These are phyloP conservation scores for Fraxinus latifolia DNA, from an alignment of 305 asterid species.

Conservation along the genomic window DNA sequence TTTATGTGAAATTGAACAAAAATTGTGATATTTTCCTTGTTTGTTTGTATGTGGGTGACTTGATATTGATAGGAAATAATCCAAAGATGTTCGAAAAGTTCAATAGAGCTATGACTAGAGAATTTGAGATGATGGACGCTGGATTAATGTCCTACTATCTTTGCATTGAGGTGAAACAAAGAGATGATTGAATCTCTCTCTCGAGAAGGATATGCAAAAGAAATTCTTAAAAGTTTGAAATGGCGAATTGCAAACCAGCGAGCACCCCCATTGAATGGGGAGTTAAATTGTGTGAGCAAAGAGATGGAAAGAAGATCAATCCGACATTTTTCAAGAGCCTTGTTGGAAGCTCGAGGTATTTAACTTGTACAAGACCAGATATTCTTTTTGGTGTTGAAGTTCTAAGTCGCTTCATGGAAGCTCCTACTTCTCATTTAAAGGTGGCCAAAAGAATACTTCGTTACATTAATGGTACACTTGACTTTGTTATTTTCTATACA, in stretches of 20 bases:
- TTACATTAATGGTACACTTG: too few species aligned
- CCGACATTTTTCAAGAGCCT: not conserved
- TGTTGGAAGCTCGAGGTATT: not conserved
- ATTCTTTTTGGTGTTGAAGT: not conserved
- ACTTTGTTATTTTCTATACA: too few species aligned
- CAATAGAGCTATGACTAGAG: not conserved
- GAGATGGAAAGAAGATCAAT: not conserved
- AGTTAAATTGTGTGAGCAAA: not conserved
- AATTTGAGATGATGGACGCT: not conserved
- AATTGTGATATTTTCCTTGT: not conserved
- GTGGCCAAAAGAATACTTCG: not conserved
- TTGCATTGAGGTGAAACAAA: not conserved
- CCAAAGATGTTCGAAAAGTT: too few species aligned
- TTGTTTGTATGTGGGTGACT: not conserved
- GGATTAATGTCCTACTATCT: not conserved
- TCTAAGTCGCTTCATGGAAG: not conserved
- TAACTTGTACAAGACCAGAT: not conserved
- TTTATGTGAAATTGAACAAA: not conserved
- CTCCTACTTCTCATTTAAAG: not conserved
- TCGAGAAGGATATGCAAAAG: not conserved
- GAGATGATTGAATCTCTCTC: not conserved
- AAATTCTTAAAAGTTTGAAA: not conserved
- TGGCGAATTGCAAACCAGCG: not conserved
- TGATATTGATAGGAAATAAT: too few species aligned
- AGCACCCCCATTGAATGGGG: not conserved